phyloP scores from a whole-genome alignment of 2,329 filamentous ascomycete genomes.

The Juglanconis sp. region DNA sequence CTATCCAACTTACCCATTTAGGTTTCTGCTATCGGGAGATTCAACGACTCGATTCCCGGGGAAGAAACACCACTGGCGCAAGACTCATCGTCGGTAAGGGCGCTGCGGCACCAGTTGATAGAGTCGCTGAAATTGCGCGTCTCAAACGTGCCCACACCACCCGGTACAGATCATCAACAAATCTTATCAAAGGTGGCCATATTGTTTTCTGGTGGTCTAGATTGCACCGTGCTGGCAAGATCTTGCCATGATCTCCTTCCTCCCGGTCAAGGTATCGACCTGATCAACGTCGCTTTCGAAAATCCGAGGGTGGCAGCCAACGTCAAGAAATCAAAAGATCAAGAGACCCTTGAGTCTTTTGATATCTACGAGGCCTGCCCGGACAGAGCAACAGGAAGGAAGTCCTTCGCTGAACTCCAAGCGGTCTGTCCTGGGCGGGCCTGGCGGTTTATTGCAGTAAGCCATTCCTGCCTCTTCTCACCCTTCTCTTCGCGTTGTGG shows the following conservation, averaged over 20 bases:
- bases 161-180: constrained; percentile 22
- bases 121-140: constrained; percentile 64
- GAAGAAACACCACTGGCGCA: constrained; percentile 27
- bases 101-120: constrained; percentile 52
- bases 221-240: constrained; percentile 85
- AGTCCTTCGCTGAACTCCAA: constrained; percentile 72
- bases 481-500: too few relatives aligned
- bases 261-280: constrained; percentile 66
- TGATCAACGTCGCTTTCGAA: constrained; percentile 95
- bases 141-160: constrained; percentile 56
- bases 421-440: constrained; percentile 63
- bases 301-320: constrained; percentile 73
- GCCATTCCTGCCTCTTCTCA: constrained; percentile 21
- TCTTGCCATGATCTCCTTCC: constrained; percentile 76
- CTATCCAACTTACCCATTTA: constrained; percentile 42
- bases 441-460: constrained; percentile 79
- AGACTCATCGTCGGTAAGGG: constrained; percentile 48
- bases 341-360: constrained; percentile 20
- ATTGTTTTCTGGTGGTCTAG: constrained; percentile 89
- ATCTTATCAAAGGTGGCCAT: constrained; percentile 66
- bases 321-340: constrained; percentile 36
- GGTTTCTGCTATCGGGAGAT: constrained; percentile 52
- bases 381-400: constrained; percentile 81
- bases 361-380: constrained; percentile 78
- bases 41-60: constrained; percentile 45